Conservation (phyloP, 2,329 filamentous ascomycete species). For the Leptographium galeiforme region DNA sequence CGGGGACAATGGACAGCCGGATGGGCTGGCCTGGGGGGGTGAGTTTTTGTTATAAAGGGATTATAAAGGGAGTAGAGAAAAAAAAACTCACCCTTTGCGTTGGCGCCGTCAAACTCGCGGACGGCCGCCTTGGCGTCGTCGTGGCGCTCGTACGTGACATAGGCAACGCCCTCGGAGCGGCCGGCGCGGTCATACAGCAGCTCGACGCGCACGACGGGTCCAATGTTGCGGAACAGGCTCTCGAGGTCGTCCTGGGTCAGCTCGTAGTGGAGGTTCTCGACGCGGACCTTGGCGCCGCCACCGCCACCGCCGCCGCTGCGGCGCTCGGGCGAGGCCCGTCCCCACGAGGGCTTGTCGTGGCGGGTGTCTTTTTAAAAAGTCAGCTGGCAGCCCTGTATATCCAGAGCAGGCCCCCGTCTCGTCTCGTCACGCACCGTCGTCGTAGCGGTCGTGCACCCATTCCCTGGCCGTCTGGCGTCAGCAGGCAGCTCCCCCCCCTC, state of each 20-base stretch:
- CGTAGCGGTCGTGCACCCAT: conserved; percentile 91
- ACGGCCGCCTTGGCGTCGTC: conserved; percentile 65
- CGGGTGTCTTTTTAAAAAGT: no score
- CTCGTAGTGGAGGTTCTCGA: conserved; percentile 89
- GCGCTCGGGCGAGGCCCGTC: conserved; percentile 4
- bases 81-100: conserved; percentile 58
- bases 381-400: no score
- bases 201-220: conserved; percentile 53
- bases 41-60: neutral
- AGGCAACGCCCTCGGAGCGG: conserved; percentile 74
- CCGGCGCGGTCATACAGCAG: conserved; percentile 79
- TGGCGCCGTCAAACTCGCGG: conserved; percentile 73
- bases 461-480: conserved; percentile 38
- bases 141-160: conserved; percentile 61
- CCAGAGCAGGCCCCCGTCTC: neutral
- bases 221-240: conserved; percentile 72
- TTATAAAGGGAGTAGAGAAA: neutral
- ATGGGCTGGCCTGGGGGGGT: conserved; percentile 74
- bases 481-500: neutral
- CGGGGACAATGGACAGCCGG: conserved; percentile 53
- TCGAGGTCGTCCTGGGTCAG: conserved; percentile 72
- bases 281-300: conserved; percentile 55
- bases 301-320: conserved; percentile 20
- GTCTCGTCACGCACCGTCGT: conserved; percentile 21
- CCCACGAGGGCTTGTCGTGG: neutral